Conservation (phyloP, 305 asterid species). For the Solanum hybrid region DNA sequence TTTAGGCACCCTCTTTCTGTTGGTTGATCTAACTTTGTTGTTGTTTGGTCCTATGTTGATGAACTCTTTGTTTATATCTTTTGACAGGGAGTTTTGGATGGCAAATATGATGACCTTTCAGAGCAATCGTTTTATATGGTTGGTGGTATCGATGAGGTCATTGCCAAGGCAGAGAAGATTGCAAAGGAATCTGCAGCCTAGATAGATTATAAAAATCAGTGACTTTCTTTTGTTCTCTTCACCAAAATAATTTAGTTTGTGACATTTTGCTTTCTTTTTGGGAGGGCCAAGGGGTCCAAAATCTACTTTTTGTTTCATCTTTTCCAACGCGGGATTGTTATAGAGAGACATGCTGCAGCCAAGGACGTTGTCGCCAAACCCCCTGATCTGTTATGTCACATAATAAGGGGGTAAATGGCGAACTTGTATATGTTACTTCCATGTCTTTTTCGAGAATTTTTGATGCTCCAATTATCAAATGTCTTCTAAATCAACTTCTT, state of each 20-base stretch:
- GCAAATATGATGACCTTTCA: conserved; percentile 80
- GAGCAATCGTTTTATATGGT: conserved; percentile 97
- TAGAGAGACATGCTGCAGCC: conserved; percentile 33
- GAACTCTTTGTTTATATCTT: background rate
- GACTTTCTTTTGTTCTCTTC: conserved; percentile 10
- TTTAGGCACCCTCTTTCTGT: background rate
- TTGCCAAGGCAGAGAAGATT: conserved; percentile 94
- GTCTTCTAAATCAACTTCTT: background rate
- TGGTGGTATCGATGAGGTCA: conserved; percentile 95
- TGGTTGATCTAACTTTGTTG: background rate
- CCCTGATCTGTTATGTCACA: conserved; percentile 28
- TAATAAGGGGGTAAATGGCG: conserved; percentile 28
- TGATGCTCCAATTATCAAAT: conserved; percentile 4
- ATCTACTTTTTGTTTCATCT: conserved; percentile 20
- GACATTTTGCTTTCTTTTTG: conserved; percentile 13
- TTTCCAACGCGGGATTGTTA: conserved; percentile 22
- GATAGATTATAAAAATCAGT: conserved; percentile 5
- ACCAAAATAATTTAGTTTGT: conserved; percentile 46
- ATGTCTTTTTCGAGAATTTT: conserved; percentile 19
- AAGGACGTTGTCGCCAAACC: conserved; percentile 15
- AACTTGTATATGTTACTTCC: conserved; percentile 39
- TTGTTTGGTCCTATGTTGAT: background rate
- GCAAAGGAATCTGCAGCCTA: conserved; percentile 81
- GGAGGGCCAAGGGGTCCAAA: conserved; percentile 16
- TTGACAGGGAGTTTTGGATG: conserved; percentile 87